These are phyloP conservation scores for Fistulinella prunicolor DNA, from an alignment of 768 basidiomycete species.

Conservation along the genomic window DNA sequence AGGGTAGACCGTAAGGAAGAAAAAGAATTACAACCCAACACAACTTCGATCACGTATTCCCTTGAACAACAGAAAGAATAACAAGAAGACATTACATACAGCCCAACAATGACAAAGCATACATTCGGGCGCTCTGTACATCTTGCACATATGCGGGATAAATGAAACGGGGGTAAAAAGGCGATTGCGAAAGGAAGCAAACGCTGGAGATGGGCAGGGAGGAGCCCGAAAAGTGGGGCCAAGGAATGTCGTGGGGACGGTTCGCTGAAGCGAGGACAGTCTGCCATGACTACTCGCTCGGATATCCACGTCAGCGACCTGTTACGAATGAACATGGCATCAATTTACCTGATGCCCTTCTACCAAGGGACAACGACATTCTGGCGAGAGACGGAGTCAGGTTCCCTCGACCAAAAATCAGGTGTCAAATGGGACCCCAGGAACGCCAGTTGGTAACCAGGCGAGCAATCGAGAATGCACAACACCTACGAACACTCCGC, in stretches of 20 bases:
- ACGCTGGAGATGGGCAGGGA: background rate
- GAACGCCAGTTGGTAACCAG: background rate
- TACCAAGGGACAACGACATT: background rate
- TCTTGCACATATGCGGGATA: constrained; percentile 8
- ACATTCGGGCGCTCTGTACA: constrained; percentile 17
- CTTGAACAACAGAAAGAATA: constrained; percentile 12
- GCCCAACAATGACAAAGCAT: constrained; percentile 12
- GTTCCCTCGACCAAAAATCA: constrained; percentile 3
- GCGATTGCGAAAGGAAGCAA: background rate
- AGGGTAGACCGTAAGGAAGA: background rate
- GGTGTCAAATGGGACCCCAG: constrained; percentile 1
- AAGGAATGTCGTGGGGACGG: background rate
- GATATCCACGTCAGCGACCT: background rate
- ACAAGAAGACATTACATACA: constrained; percentile 16
- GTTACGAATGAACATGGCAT: background rate
- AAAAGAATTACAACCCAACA: constrained; percentile 3
- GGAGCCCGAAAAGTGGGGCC: background rate
- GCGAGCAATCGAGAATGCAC: background rate
- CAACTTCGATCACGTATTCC: background rate
- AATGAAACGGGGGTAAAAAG: background rate
- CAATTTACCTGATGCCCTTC: constrained; percentile 6
- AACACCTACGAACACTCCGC: constrained; percentile 7
- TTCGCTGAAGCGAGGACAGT: background rate
- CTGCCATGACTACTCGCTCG: background rate
- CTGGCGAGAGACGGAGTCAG: background rate